phyloP scores from a whole-genome alignment of 441 rosid species.

The Croton laevigatus region DNA sequence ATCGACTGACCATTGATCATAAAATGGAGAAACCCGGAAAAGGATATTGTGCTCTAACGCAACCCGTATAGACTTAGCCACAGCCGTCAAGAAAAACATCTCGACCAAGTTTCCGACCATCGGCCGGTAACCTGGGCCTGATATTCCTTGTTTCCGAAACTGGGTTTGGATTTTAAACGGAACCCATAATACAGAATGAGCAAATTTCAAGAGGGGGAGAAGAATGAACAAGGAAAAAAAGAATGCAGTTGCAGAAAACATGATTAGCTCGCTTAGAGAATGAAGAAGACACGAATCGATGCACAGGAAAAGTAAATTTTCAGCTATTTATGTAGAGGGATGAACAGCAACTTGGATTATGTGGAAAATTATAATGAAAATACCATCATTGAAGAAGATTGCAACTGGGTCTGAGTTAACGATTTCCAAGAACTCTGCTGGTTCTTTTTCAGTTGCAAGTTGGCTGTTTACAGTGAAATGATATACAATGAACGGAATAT shows the following conservation, averaged over 20 bases:
- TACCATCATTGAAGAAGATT: no score
- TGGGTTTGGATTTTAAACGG: constrained; percentile 45
- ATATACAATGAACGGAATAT: no score
- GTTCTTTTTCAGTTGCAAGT: no score
- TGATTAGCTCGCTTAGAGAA: no score
- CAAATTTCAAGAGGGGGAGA: neutral
- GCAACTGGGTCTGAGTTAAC: no score
- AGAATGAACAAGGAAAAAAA: neutral
- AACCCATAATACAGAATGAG: constrained; percentile 25
- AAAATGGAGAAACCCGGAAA: constrained; percentile 39
- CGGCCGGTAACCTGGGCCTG: constrained; percentile 45
- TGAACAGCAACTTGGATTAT: no score
- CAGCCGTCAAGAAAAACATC: constrained; percentile 29
- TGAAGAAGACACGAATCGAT: no score
- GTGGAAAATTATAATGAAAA: no score
- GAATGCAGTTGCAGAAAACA: neutral
- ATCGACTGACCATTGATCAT: constrained; percentile 41
- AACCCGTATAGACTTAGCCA: constrained; percentile 33
- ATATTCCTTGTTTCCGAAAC: constrained; percentile 33
- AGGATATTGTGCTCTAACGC: constrained; percentile 31
- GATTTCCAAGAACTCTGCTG: no score
- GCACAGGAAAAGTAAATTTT: no score
- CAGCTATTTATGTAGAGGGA: no score
- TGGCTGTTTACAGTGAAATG: no score
- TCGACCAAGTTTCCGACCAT: constrained; percentile 45